Evolutionary conservation across 768 basidiomycete genomes (phyloP).

Genomic region (Suillus discolor): DNA sequence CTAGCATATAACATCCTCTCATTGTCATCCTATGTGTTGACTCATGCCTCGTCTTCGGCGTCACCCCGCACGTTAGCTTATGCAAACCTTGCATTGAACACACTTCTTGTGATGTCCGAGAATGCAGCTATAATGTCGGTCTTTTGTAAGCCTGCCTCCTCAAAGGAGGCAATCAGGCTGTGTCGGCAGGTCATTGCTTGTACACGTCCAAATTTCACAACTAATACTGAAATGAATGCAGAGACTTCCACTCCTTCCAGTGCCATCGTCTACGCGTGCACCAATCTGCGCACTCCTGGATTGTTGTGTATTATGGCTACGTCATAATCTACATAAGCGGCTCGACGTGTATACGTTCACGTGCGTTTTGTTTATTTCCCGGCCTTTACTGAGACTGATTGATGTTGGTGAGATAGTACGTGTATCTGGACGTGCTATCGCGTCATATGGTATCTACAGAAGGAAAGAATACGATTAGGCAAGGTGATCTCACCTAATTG

Average conservation of each 20-base stretch:
- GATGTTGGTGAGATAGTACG: conserved; percentile 40
- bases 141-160: conserved; percentile 41
- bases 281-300: conserved; percentile 64
- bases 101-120: conserved; percentile 53
- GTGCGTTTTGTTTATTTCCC: conserved; percentile 37
- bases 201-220: neutral
- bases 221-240: conserved; percentile 21
- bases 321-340: conserved; percentile 67
- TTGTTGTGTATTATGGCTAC: conserved; percentile 68
- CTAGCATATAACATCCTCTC: conserved; percentile 53
- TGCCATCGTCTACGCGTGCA: conserved; percentile 40
- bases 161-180: conserved; percentile 46
- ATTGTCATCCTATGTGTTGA: conserved; percentile 64
- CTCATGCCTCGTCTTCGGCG: conserved; percentile 64
- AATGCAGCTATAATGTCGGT: conserved; percentile 48
- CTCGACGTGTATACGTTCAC: conserved; percentile 59
- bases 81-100: conserved; percentile 58
- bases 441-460: conserved; percentile 59
- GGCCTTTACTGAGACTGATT: neutral
- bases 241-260: conserved; percentile 56
- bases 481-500: conserved; percentile 17
- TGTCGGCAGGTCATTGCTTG: conserved; percentile 59
- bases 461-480: conserved; percentile 58
- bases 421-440: conserved; percentile 59
- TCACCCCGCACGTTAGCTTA: conserved; percentile 64